Evolutionary conservation across 2,329 filamentous ascomycete genomes (phyloP).

Genomic region (Camillea tinctor): DNA sequence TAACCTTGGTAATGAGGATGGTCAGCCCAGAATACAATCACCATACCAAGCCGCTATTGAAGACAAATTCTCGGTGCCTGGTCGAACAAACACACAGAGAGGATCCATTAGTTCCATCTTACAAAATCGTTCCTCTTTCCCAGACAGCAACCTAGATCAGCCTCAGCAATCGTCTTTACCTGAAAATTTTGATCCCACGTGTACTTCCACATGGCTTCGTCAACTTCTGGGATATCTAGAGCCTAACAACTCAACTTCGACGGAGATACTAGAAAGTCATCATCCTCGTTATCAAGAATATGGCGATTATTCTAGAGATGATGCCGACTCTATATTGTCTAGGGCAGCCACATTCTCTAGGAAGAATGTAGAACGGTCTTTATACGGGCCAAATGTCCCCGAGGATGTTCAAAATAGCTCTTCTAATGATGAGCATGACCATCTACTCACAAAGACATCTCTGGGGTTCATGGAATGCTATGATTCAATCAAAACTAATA

Average conservation of each 20-base stretch:
- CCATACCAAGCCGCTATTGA: not conserved
- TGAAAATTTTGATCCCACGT: conserved; percentile 18
- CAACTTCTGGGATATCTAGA: conserved; percentile 25
- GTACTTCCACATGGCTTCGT: conserved; percentile 28
- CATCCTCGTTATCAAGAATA: conserved; percentile 21
- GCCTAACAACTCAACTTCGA: conserved; percentile 17
- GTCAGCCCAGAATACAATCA: not conserved
- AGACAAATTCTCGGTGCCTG: not conserved
- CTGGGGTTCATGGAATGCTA: conserved; percentile 7
- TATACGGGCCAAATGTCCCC: conserved; percentile 15
- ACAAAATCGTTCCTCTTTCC: conserved; percentile 4
- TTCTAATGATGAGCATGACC: conserved; percentile 13
- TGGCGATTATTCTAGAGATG: conserved; percentile 14
- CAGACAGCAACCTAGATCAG: conserved; percentile 2
- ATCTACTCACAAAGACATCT: not conserved
- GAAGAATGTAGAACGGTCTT: conserved; percentile 12
- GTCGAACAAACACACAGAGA: not conserved
- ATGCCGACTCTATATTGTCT: conserved; percentile 12
- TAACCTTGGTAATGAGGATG: not conserved
- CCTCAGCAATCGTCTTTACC: conserved; percentile 8
- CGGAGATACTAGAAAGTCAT: conserved; percentile 25
- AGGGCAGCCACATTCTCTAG: conserved; percentile 28
- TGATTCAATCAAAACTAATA: conserved; percentile 12
- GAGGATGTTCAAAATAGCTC: conserved; percentile 15
- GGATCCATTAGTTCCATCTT: conserved; percentile 11